Percentiles rank a stretch among this genome's conserved stretches.
Conservation (phyloP, 257 asterid genomes). For the Petunia axillaris region DNA sequence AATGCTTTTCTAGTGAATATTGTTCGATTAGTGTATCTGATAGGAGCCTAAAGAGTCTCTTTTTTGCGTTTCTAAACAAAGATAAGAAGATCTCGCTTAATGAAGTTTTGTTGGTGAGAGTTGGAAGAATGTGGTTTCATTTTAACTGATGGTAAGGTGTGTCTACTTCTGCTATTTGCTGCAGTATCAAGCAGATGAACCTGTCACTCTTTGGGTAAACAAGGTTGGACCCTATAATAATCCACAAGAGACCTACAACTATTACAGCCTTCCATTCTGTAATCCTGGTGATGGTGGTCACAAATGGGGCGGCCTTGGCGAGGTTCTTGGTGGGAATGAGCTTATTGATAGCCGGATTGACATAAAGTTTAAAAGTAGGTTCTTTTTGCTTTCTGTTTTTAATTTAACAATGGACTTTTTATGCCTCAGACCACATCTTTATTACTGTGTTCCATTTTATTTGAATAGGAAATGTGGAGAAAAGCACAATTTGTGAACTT, state of each 20-base stretch:
- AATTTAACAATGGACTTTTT: not conserved
- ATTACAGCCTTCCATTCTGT: slow-evolving; percentile 76
- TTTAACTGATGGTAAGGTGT: not conserved
- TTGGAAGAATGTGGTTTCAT: not conserved
- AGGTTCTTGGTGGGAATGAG: slow-evolving; percentile 73
- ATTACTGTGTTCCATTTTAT: slow-evolving; percentile 15
- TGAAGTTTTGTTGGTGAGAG: not conserved
- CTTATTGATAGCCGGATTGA: slow-evolving; percentile 78
- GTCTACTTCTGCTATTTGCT: not conserved
- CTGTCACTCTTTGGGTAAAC: slow-evolving; percentile 71
- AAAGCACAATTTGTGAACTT: slow-evolving; percentile 56
- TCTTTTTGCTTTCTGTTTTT: slow-evolving; percentile 1
- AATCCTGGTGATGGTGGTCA: slow-evolving; percentile 55
- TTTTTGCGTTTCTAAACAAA: not conserved
- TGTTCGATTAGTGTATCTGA: not conserved
- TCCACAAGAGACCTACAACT: slow-evolving; percentile 84
- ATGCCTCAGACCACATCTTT: not conserved
- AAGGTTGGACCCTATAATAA: slow-evolving; percentile 81
- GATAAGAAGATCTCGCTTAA: not conserved
- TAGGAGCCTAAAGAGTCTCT: not conserved
- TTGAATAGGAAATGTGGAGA: slow-evolving; percentile 57
- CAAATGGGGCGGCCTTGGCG: slow-evolving; percentile 77
- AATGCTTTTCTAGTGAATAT: not conserved
- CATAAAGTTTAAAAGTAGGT: slow-evolving; percentile 65
- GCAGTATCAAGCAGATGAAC: slow-evolving; percentile 67